phyloP scores from a whole-genome alignment of 129 eudicot species.

The Glebionis coronaria region DNA sequence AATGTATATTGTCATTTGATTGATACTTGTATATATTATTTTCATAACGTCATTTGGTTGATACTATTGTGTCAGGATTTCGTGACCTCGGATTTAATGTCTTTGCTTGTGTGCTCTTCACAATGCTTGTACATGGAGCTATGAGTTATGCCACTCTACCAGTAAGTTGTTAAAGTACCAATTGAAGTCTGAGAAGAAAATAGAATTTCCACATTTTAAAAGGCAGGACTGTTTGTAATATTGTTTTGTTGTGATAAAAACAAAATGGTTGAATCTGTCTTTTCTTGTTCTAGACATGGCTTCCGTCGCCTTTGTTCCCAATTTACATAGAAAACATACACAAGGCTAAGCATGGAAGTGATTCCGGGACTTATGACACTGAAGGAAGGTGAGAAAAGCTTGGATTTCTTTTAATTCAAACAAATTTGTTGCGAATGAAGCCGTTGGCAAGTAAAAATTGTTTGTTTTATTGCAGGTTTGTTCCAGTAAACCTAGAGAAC shows the following conservation, averaged over 20 bases:
- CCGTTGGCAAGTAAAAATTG: background rate
- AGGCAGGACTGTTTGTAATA: background rate
- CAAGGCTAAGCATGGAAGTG: constrained; percentile 71
- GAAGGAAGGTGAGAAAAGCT: constrained; percentile 53
- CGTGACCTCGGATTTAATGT: constrained; percentile 53
- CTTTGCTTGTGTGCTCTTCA: constrained; percentile 34
- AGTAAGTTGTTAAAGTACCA: constrained; percentile 28
- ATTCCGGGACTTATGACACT: constrained; percentile 52
- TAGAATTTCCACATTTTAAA: background rate
- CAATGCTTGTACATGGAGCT: constrained; percentile 32
- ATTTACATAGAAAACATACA: constrained; percentile 57
- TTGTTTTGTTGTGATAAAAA: background rate
- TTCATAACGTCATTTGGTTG: background rate
- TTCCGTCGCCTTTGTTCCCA: constrained; percentile 56
- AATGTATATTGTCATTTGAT: background rate
- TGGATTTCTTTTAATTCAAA: background rate
- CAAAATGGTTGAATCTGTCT: background rate
- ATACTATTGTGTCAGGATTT: constrained; percentile 35
- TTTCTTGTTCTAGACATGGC: constrained; percentile 44
- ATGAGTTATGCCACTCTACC: constrained; percentile 56
- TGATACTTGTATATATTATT: background rate
- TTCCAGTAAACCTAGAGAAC: constrained; percentile 59
- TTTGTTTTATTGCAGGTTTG: constrained; percentile 29
- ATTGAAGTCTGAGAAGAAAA: background rate
- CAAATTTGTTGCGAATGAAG: background rate